These are phyloP conservation scores for Oryza glaberrima DNA, from an alignment of 176 grass and related monocot species.

Conservation along the genomic window DNA sequence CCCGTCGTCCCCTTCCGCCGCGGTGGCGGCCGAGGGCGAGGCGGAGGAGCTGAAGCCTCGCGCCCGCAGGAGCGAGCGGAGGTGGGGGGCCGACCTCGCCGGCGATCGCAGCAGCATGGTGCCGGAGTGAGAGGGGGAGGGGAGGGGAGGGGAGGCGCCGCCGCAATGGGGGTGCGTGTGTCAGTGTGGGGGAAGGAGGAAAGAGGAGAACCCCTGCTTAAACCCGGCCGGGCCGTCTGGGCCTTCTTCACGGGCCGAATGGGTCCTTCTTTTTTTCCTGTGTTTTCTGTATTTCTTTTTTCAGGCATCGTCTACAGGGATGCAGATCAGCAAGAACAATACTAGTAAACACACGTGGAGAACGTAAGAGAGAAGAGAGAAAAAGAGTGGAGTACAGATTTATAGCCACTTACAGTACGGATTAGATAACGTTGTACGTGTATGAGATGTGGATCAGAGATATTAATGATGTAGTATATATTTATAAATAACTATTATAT, in stretches of 20 bases:
- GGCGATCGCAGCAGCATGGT: constrained; percentile 49
- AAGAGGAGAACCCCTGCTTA: constrained; percentile 54
- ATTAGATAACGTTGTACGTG: too few relatives aligned
- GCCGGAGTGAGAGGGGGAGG: not conserved
- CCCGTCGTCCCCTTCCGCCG: constrained; percentile 39
- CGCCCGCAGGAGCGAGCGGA: constrained; percentile 45
- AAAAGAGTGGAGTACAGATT: too few relatives aligned
- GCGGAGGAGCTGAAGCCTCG: constrained; percentile 51
- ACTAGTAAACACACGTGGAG: too few relatives aligned
- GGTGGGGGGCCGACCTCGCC: constrained; percentile 21
- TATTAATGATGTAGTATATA: too few relatives aligned
- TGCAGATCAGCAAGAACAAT: too few relatives aligned
- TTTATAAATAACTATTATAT: too few relatives aligned
- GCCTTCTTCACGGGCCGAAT: constrained; percentile 32
- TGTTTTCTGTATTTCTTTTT: not conserved
- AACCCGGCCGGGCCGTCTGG: constrained; percentile 42
- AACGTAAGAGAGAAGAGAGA: too few relatives aligned
- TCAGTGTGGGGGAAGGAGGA: not conserved
- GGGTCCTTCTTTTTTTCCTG: not conserved
- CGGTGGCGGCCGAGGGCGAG: not conserved
- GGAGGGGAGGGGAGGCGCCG: not conserved
- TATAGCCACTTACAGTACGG: too few relatives aligned
- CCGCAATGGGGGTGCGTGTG: constrained; percentile 6
- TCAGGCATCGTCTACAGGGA: too few relatives aligned
- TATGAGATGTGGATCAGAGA: too few relatives aligned